Percentiles rank a stretch among this genome's conserved stretches.
Evolutionary conservation across 208 protist genomes (phyloP).

Genomic region (Porcisia deanei): DNA sequence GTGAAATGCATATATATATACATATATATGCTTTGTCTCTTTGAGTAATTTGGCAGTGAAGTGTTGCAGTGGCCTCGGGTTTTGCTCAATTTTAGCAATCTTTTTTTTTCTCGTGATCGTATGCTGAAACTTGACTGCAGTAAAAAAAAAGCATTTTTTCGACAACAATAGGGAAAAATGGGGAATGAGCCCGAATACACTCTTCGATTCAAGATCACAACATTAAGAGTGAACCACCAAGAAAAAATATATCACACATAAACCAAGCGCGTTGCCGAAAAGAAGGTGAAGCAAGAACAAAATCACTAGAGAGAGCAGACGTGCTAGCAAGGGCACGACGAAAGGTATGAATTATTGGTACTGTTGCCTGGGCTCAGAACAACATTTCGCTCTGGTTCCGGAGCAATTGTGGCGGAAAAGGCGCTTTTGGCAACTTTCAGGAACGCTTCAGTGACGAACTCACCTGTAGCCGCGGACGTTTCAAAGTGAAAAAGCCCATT

Average conservation of each 20-base stretch:
- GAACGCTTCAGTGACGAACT: constrained; percentile 95
- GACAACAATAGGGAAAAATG: background rate
- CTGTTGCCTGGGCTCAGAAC: background rate
- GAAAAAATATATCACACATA: background rate
- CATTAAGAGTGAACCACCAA: background rate
- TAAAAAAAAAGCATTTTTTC: too few species aligned
- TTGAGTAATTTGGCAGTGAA: background rate
- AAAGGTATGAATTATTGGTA: constrained; percentile 4
- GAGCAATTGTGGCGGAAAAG: constrained; percentile 2
- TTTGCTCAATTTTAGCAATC: too few species aligned
- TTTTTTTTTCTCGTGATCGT: too few species aligned
- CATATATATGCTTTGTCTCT: background rate
- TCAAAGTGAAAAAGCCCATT: constrained; percentile 90
- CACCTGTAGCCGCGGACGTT: constrained; percentile 90
- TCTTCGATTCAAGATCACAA: too few species aligned
- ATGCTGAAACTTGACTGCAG: too few species aligned
- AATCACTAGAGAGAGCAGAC: background rate
- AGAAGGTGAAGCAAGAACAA: background rate
- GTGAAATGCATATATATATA: too few species aligned
- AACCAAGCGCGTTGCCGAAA: background rate
- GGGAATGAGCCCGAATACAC: background rate
- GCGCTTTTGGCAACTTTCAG: constrained; percentile 76
- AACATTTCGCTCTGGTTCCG: background rate
- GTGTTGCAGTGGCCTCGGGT: too few species aligned
- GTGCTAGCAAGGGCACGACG: constrained; percentile 19